These are phyloP conservation scores for Phytopythium delawarense DNA, from an alignment of 352 stramenopile genomes.

Conservation along the genomic window DNA sequence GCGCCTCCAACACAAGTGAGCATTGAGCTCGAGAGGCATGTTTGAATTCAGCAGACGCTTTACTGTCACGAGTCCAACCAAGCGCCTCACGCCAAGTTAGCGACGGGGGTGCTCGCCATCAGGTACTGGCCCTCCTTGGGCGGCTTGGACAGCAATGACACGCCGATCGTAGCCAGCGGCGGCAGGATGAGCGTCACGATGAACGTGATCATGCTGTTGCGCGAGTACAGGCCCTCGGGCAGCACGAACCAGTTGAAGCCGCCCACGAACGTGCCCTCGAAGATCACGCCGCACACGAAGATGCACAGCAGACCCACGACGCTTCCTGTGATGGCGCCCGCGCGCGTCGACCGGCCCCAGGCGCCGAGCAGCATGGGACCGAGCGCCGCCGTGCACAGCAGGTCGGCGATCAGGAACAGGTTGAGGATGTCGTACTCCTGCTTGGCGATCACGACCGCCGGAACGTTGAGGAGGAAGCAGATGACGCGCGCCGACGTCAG, in stretches of 20 bases:
- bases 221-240: conserved; percentile 69
- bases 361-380: conserved; percentile 64
- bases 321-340: conserved; percentile 44
- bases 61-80: not conserved
- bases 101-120: conserved; percentile 15
- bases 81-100: conserved; percentile 13
- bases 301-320: conserved; percentile 60
- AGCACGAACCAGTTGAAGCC: conserved; percentile 77
- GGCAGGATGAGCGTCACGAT: conserved; percentile 67
- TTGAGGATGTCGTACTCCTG: conserved; percentile 66
- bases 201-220: conserved; percentile 80
- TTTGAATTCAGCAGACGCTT: not conserved
- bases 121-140: conserved; percentile 26
- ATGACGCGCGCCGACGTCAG: conserved; percentile 51
- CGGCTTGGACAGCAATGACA: conserved; percentile 44
- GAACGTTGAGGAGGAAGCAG: conserved; percentile 62
- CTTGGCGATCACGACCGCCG: conserved; percentile 60
- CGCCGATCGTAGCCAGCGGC: conserved; percentile 38
- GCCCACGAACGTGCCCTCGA: conserved; percentile 60
- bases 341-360: conserved; percentile 44
- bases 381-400: conserved; percentile 68
- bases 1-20: not conserved
- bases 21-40: not conserved
- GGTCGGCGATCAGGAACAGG: conserved; percentile 72
- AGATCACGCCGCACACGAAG: conserved; percentile 56